phyloP scores from a whole-genome alignment of 2,329 filamentous ascomycete genomes.

The Aspergillus alliaceus region DNA sequence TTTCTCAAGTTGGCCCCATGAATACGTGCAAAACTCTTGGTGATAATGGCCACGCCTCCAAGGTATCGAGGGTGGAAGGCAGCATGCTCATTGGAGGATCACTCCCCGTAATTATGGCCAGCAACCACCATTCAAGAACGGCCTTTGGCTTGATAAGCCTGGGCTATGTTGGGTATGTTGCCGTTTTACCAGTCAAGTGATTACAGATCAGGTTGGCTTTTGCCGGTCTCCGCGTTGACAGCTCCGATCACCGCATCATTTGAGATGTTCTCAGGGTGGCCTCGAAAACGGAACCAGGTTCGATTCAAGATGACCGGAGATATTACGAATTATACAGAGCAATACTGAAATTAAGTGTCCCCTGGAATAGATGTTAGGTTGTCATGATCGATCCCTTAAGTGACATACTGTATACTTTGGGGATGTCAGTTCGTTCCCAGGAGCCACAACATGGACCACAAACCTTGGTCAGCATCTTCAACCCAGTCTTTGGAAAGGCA shows the following conservation, averaged over 20 bases:
- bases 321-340: conserved; percentile 99
- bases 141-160: conserved; percentile 97
- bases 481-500: conserved; percentile 95
- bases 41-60: conserved; percentile 91
- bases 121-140: conserved; percentile 96
- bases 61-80: conserved; percentile 90
- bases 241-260: conserved; percentile 99
- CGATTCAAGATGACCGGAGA: conserved; percentile 94
- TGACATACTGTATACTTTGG: neutral
- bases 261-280: conserved; percentile 98
- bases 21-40: conserved; percentile 91
- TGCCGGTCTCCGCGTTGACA: conserved; percentile 90
- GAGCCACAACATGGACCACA: conserved; percentile 92
- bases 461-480: conserved; percentile 90
- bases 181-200: conserved; percentile 79
- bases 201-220: conserved; percentile 99
- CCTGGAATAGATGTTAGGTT: conserved; percentile 58
- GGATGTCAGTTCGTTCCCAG: conserved; percentile 87
- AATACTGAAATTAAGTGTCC: conserved; percentile 91
- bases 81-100: conserved; percentile 95
- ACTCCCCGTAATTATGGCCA: conserved; percentile 99
- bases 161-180: conserved; percentile 87
- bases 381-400: neutral
- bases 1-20: conserved; percentile 99
- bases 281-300: conserved; percentile 99